Evolutionary conservation across 495 filamentous ascomycete species (phyloP).

Genomic region (Xylaria bambusicola): DNA sequence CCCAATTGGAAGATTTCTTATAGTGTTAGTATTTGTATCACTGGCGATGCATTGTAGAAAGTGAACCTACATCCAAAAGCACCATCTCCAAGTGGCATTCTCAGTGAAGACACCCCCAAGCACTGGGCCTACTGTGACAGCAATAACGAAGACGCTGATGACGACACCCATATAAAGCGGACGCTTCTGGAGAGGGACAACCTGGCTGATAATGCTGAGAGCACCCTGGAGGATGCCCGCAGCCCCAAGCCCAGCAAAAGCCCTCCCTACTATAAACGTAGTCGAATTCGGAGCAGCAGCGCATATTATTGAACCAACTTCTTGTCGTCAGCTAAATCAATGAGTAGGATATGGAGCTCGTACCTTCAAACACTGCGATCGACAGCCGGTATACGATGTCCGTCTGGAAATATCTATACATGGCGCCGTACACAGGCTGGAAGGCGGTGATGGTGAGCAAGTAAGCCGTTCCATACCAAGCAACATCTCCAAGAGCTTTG

Average conservation of each 20-base stretch:
- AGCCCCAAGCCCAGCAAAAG: conserved; percentile 44
- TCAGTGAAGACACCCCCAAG: conserved; percentile 50
- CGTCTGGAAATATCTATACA: conserved; percentile 46
- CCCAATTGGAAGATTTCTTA: neutral
- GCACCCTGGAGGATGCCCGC: conserved; percentile 38
- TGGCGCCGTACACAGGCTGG: conserved; percentile 46
- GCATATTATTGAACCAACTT: conserved; percentile 43
- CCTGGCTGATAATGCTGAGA: conserved; percentile 25
- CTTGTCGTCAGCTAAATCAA: neutral
- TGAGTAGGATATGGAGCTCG: too few species aligned
- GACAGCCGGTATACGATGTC: conserved; percentile 40
- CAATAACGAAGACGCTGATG: conserved; percentile 57
- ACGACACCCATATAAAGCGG: conserved; percentile 19
- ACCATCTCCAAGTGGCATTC: conserved; percentile 47
- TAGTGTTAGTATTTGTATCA: neutral
- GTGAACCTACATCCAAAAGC: neutral
- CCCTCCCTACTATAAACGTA: conserved; percentile 46
- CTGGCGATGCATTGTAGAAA: neutral
- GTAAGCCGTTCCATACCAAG: conserved; percentile 52
- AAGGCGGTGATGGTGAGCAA: conserved; percentile 49
- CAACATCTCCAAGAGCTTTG: conserved; percentile 37
- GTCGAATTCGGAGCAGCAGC: conserved; percentile 41
- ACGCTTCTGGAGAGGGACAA: conserved; percentile 20
- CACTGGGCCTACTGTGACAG: conserved; percentile 65
- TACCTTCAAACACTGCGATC: conserved; percentile 47